Percentiles rank a stretch among this genome's conserved stretches.
These are phyloP conservation scores for Nyssa sinensis DNA, from an alignment of 148 eudicot genomes.

Conservation along the genomic window DNA sequence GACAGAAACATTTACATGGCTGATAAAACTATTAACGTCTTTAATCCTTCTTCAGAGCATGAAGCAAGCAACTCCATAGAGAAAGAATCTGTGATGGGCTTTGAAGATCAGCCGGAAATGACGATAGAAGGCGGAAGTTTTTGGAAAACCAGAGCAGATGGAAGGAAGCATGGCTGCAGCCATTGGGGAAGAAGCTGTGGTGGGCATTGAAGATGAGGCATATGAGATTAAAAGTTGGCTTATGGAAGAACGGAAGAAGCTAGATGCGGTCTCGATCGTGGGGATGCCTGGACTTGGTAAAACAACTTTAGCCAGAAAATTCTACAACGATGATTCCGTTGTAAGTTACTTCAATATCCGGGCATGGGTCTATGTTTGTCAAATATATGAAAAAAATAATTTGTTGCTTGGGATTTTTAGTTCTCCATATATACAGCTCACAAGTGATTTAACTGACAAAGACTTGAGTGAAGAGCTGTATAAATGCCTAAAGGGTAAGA, in stretches of 20 bases:
- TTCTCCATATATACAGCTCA: not conserved
- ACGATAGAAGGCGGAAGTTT: too few species aligned
- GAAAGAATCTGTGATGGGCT: too few species aligned
- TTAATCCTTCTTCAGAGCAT: too few species aligned
- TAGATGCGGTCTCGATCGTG: constrained; percentile 34
- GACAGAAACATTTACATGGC: too few species aligned
- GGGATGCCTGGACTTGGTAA: constrained; percentile 51
- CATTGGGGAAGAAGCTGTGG: constrained; percentile 31
- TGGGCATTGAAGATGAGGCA: constrained; percentile 34
- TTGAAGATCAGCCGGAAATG: too few species aligned
- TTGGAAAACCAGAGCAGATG: too few species aligned
- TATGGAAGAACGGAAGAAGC: constrained; percentile 5
- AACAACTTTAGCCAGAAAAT: constrained; percentile 32
- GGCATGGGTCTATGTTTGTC: constrained; percentile 41
- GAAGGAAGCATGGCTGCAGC: too few species aligned
- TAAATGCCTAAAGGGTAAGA: not conserved
- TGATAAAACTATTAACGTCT: too few species aligned
- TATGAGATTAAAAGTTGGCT: constrained; percentile 12
- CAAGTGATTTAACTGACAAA: constrained; percentile 11
- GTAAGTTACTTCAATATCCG: constrained; percentile 24
- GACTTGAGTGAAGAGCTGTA: constrained; percentile 10
- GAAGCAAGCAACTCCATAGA: too few species aligned
- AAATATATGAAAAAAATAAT: constrained; percentile 27
- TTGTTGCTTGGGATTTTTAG: constrained; percentile 29
- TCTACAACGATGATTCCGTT: constrained; percentile 17